Base-by-base conservation (phyloP, 495 filamentous ascomycete species). In the Lophiostoma macrostomum region DNA sequence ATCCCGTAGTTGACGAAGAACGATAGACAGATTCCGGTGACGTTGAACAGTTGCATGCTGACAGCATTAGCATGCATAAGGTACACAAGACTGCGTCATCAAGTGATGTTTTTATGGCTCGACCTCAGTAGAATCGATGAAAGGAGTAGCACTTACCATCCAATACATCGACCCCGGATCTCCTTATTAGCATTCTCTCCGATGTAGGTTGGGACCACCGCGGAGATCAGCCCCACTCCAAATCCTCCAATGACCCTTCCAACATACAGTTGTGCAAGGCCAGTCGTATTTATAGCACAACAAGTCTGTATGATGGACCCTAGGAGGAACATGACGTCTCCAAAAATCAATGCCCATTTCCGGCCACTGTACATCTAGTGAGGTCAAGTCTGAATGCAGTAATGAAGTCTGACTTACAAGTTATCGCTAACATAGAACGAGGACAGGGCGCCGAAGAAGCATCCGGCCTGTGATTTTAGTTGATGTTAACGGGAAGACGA, bases 1-100 rank as follows among this genome's bases (percentile, higher is more conserved):
- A 80, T 69, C 32, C 77, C 78, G 56, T 78, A 77, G 55, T 64
- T 65, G 48, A 65, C 60, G 43, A 64, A 61, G 40, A 58, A 64
- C 12, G 47, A 57, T 13, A 64, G 48, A 36, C 53, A 61, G 5
- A 64, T 64, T 13, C 58, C 61, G 12, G 53, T 61, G 24, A 61
- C 61, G 41, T 58, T 61, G 53, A 64, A 58, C 11, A 64, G 52
- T 40, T 63, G 60, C 58, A 61, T 61, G 46, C 51, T 61, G 27
- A 1, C 23, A 12, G n/a, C 11, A 16, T 56, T 20, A 61, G 53
- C 29, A 16, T 6, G 27, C 3, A 43, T 8, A 5, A 18, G 8
- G 5, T 3, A 14, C 5, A 13, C 5, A 8, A 11, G 16, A 3
- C 3, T 20, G 11, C n/a, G n/a, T n/a, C n/a, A n/a, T n/a, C n/a